Base-by-base conservation (phyloP, 345 rosid species). In the Citrus inodora region DNA sequence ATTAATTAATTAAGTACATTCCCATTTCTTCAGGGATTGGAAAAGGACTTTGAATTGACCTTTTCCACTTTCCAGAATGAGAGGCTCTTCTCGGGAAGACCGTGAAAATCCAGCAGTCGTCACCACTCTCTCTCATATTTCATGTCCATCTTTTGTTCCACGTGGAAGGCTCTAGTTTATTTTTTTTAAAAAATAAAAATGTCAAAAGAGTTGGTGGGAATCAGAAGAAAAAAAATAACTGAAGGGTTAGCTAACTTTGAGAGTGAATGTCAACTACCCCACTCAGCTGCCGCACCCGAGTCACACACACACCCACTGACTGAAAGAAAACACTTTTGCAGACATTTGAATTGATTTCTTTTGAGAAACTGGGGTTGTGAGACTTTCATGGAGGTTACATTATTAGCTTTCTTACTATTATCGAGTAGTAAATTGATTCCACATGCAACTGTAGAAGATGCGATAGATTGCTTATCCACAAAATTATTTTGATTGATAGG, bases 181-280 rank as follows among this genome's bases (percentile, higher is more conserved):
- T 9, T 38, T 38, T 9, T 40, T 9, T 2, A 38, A 38, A 11
- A 11, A 10, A 11, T 3, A 0, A 1, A 16, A 51, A 62, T 63
- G 81, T 83, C 79, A 80, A 79, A 33, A 40, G 38, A 76, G 83
- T 80, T 1, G 83, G 66, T 83, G 71, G 86, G 65, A 72, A 73
- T 74, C 69, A 9, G 79, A 17, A 73, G 78, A 63, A 65, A 48
- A 78, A 78, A 46, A 59, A 2, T 9, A 9, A 40, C 9, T 61
- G 27, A 61, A n/a, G 65, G 11, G 5, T 25, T n/a, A 61, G 27
- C 67, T 48, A 81, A 65, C 68, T 56, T 3, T 17, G 77, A 9
- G 30, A 69, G 40, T 60, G 11, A 24, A 67, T 68, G 82, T 76
- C 82, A 74, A 77, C 76, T 10, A 24, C 33, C 48, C n/a, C 48